Conservation (phyloP, 2,329 filamentous ascomycete species). For the Aspergillus bombycis region DNA sequence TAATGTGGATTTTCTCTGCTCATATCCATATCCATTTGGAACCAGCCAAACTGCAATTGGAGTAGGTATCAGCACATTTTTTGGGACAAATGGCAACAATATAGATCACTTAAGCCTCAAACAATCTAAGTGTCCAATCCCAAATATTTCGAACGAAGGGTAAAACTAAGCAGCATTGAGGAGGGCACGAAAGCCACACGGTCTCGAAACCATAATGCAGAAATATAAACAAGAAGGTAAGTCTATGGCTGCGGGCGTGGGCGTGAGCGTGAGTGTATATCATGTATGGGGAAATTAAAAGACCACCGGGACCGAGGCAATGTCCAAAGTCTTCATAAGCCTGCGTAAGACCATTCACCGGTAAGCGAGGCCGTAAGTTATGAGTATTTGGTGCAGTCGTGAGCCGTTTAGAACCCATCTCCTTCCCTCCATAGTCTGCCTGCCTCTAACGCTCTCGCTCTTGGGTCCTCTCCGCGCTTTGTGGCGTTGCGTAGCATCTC, state of each 20-base stretch:
- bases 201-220: background rate
- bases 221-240: constrained; percentile 14
- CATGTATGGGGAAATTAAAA: background rate
- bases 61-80: constrained; percentile 3
- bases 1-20: background rate
- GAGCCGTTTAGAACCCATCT: constrained; percentile 53
- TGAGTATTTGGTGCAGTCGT: background rate
- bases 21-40: constrained; percentile 13
- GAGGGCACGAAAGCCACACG: background rate
- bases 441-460: constrained; percentile 54
- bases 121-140: background rate
- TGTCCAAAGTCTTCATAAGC: background rate
- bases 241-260: background rate
- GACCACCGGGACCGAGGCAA: background rate
- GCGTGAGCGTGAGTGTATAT: background rate
- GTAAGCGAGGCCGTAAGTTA: background rate
- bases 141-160: background rate
- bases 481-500: constrained; percentile 49
- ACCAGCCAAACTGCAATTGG: constrained; percentile 17
- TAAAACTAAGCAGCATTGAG: constrained; percentile 3
- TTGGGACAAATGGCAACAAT: background rate
- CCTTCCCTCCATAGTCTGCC: constrained; percentile 60
- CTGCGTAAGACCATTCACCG: background rate
- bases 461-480: constrained; percentile 55
- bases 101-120: constrained; percentile 4